A percentile compares a stretch with the other conserved stretches of the same genome.
Conservation (phyloP, 2,329 filamentous ascomycete genomes). For the Rachicladosporium sp. region DNA sequence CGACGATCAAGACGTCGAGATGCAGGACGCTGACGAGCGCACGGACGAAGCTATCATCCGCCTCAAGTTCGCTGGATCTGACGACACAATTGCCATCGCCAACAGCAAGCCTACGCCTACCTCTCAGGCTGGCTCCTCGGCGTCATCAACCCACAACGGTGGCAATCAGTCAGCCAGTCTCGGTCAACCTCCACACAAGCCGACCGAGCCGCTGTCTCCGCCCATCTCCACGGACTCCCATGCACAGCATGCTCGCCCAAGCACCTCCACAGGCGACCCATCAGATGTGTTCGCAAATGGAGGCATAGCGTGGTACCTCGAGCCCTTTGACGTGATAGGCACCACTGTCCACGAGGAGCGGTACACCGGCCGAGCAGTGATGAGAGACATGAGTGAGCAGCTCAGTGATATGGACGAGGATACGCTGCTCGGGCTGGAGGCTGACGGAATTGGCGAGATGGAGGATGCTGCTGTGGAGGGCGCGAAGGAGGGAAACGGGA, state of each 20-base stretch:
- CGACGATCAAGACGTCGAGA: slow-evolving; percentile 16
- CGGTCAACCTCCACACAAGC: slow-evolving; percentile 7
- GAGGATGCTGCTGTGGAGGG: too few species aligned
- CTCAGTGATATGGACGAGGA: slow-evolving; percentile 88
- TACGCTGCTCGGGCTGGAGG: slow-evolving; percentile 53
- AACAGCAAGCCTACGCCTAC: slow-evolving; percentile 12
- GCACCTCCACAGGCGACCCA: slow-evolving; percentile 23
- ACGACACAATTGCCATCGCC: slow-evolving; percentile 9
- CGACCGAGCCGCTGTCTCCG: slow-evolving; percentile 22
- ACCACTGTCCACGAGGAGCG: slow-evolving; percentile 68
- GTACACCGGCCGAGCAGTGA: slow-evolving; percentile 60
- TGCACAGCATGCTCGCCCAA: slow-evolving; percentile 27
- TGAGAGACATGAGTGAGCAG: slow-evolving; percentile 59
- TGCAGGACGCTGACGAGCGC: slow-evolving; percentile 20
- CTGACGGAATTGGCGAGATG: slow-evolving; percentile 2
- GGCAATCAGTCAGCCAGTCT: slow-evolving; percentile 7
- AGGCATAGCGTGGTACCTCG: slow-evolving; percentile 79
- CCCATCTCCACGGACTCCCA: slow-evolving; percentile 25
- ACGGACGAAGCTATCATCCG: slow-evolving; percentile 11
- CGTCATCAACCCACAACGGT: slow-evolving; percentile 9
- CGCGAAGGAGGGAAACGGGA: too few species aligned
- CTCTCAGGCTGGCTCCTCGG: slow-evolving; percentile 13
- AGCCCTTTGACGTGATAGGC: slow-evolving; percentile 65
- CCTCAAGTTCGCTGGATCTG: slow-evolving; percentile 8
- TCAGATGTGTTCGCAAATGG: slow-evolving; percentile 44